Conservation (phyloP, 495 filamentous ascomycete species). For the Lepraria neglecta region DNA sequence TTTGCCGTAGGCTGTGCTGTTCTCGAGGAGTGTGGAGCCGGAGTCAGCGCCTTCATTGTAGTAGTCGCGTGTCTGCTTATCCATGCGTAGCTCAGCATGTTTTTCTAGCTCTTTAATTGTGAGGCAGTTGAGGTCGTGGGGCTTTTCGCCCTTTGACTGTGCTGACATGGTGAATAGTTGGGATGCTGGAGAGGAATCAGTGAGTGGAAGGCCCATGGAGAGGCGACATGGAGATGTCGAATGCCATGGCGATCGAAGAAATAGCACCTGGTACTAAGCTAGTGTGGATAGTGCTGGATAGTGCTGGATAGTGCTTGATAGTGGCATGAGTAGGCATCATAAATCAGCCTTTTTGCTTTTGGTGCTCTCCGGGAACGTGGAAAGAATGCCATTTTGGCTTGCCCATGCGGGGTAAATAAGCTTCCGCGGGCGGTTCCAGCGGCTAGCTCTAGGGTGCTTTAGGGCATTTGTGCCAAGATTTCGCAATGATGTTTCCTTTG, state of each 20-base stretch:
- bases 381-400: background rate
- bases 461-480: background rate
- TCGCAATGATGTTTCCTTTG: too few species aligned
- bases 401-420: background rate
- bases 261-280: constrained; percentile 1
- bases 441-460: background rate
- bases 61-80: constrained; percentile 36
- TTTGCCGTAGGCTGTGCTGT: constrained; percentile 45
- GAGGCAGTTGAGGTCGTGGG: constrained; percentile 27
- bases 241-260: background rate
- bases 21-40: constrained; percentile 42
- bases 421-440: background rate
- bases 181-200: too few species aligned
- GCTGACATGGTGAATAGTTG: constrained; percentile 44
- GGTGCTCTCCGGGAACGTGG: background rate
- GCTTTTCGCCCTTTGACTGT: constrained; percentile 14
- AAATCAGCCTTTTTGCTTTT: background rate
- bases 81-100: constrained; percentile 23
- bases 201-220: background rate
- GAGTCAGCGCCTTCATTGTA: constrained; percentile 45
- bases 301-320: constrained; percentile 2
- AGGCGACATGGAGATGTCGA: background rate
- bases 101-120: constrained; percentile 22
- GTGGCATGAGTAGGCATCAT: constrained; percentile 2
- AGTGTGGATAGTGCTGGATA: background rate